A percentile compares a stretch with the other conserved stretches of the same genome.
phyloP scores from a whole-genome alignment of 164 flowering plant species.

The Brasenia schreberi region DNA sequence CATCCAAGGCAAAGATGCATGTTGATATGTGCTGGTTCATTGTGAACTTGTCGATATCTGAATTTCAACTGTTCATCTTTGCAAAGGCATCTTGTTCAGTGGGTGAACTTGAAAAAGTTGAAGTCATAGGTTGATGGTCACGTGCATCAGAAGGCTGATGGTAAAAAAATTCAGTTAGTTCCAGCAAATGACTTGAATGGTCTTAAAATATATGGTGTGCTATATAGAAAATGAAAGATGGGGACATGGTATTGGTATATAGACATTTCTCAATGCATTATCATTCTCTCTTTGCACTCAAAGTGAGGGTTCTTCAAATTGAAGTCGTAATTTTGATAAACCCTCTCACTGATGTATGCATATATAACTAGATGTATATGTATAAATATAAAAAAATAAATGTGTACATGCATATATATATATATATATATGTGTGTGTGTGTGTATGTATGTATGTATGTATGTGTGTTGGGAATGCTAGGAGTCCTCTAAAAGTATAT shows the following conservation, averaged over 20 bases:
- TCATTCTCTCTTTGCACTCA: constrained; percentile 67
- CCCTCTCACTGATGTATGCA: no score
- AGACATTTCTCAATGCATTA: constrained; percentile 93
- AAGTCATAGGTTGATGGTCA: constrained; percentile 17
- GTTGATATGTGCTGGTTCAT: not conserved
- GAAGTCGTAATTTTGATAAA: constrained; percentile 57
- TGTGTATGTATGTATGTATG: no score
- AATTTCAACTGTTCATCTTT: constrained; percentile 2
- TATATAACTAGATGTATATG: no score
- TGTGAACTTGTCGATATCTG: constrained; percentile 1
- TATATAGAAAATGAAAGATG: constrained; percentile 56
- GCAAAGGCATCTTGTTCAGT: constrained; percentile 48
- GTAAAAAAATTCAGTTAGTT: constrained; percentile 33
- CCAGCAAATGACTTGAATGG: constrained; percentile 11
- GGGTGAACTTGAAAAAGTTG: constrained; percentile 50
- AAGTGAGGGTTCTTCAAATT: constrained; percentile 55
- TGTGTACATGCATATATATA: no score
- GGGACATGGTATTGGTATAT: constrained; percentile 67
- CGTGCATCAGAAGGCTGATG: constrained; percentile 37
- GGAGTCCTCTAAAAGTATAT: no score
- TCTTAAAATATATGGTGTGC: constrained; percentile 40
- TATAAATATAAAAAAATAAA: no score
- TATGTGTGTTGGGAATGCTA: no score
- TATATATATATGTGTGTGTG: no score
- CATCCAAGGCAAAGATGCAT: constrained; percentile 55